Evolutionary conservation across 495 filamentous ascomycete genomes (phyloP).

Genomic region (Tuber melanosporum): DNA sequence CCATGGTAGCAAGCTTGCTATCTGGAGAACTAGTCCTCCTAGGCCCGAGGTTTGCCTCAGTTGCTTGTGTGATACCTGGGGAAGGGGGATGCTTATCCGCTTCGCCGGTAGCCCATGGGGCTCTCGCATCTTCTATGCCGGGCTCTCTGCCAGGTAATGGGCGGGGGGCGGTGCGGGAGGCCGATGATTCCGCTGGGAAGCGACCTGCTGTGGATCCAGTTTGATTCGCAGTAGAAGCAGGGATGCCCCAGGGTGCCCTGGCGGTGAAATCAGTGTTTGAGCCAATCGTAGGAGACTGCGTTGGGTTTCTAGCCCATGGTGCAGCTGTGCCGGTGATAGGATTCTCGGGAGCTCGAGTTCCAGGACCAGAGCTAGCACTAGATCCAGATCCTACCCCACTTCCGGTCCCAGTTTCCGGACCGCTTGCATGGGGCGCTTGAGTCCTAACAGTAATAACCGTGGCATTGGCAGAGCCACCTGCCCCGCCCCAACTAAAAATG

Average conservation of each 20-base stretch:
- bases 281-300: conserved; percentile 4
- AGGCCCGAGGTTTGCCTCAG: conserved; percentile 36
- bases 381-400: background rate
- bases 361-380: conserved; percentile 1
- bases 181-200: background rate
- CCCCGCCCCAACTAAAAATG: conserved; percentile 31
- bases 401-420: background rate
- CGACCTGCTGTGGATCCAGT: conserved; percentile 9
- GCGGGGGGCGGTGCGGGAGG: conserved; percentile 18
- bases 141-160: conserved; percentile 15
- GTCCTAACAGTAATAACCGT: no score
- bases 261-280: conserved; percentile 22
- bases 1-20: conserved; percentile 30
- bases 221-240: conserved; percentile 7
- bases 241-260: conserved; percentile 27
- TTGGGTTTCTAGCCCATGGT: conserved; percentile 24
- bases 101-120: conserved; percentile 26
- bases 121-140: conserved; percentile 16
- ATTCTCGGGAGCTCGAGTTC: conserved; percentile 13
- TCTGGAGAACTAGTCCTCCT: conserved; percentile 37
- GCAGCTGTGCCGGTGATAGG: conserved; percentile 5
- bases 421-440: background rate
- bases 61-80: conserved; percentile 26
- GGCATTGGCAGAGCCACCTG: background rate
- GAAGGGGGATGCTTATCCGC: conserved; percentile 9